Conservation (phyloP, 768 basidiomycete species). For the Phanerochaete sordida region DNA sequence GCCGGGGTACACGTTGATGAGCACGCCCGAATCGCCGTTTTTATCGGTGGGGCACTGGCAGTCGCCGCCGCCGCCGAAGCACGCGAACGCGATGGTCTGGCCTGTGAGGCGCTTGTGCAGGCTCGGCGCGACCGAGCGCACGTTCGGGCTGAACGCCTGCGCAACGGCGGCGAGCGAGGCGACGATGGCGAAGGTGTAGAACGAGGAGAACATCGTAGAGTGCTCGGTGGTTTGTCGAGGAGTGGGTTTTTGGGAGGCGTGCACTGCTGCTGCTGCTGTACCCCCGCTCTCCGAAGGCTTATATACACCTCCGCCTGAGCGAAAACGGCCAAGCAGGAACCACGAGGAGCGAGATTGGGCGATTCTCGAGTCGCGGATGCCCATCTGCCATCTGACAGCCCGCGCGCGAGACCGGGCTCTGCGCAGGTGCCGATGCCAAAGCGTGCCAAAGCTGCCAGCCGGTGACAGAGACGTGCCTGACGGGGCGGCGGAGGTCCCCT, state of each 20-base stretch:
- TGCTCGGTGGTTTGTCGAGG: neutral
- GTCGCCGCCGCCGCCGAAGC: slow-evolving; percentile 10
- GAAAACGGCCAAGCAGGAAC: too few species aligned
- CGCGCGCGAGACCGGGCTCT: too few species aligned
- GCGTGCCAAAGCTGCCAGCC: too few species aligned
- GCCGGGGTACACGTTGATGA: slow-evolving; percentile 17
- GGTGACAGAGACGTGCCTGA: too few species aligned
- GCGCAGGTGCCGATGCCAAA: too few species aligned
- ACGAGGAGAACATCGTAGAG: neutral
- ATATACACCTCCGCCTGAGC: too few species aligned
- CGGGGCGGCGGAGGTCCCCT: too few species aligned
- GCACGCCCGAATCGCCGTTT: slow-evolving; percentile 13
- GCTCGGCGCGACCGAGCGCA: neutral
- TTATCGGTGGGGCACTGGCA: slow-evolving; percentile 15
- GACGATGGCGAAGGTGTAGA: neutral
- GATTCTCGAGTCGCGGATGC: too few species aligned
- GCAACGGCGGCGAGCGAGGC: neutral
- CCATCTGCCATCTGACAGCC: too few species aligned
- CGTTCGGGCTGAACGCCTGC: neutral
- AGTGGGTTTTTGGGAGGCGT: neutral
- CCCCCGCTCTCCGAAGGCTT: too few species aligned
- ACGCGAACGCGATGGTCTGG: slow-evolving; percentile 4
- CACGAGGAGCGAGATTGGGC: too few species aligned
- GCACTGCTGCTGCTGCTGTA: too few species aligned
- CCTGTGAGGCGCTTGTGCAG: slow-evolving; percentile 2